These are phyloP conservation scores for Solanum hybrid DNA, from an alignment of 305 asterid genomes.

Conservation along the genomic window DNA sequence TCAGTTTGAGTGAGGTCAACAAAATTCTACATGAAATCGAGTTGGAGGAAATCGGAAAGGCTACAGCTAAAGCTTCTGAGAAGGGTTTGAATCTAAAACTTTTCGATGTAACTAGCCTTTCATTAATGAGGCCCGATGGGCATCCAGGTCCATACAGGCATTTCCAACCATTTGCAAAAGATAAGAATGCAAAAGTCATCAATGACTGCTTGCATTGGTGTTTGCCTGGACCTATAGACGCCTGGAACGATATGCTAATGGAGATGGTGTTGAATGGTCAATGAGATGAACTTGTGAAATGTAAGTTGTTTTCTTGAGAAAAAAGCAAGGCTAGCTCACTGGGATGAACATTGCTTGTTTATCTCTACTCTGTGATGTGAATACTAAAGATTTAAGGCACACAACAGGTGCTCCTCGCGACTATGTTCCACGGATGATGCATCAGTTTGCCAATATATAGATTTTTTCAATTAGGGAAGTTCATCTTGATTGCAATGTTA, in stretches of 20 bases:
- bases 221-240: slow-evolving; percentile 78
- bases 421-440: not conserved
- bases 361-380: not conserved
- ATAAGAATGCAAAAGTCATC: slow-evolving; percentile 29
- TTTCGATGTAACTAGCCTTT: slow-evolving; percentile 51
- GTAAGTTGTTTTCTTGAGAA: not conserved
- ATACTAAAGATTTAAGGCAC: not conserved
- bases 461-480: not conserved
- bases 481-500: not conserved
- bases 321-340: not conserved
- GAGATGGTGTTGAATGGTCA: slow-evolving; percentile 43
- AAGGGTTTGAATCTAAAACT: slow-evolving; percentile 48
- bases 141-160: slow-evolving; percentile 70
- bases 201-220: slow-evolving; percentile 91
- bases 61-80: slow-evolving; percentile 25
- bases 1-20: slow-evolving; percentile 28
- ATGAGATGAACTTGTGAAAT: not conserved
- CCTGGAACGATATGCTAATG: slow-evolving; percentile 80
- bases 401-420: not conserved
- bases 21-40: slow-evolving; percentile 34
- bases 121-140: slow-evolving; percentile 75
- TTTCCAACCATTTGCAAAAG: slow-evolving; percentile 35
- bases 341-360: not conserved
- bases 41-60: slow-evolving; percentile 40
- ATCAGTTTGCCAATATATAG: not conserved